Base-by-base conservation (phyloP, 1,139 yeast genomes). In the Fermentozyma sake region DNA sequence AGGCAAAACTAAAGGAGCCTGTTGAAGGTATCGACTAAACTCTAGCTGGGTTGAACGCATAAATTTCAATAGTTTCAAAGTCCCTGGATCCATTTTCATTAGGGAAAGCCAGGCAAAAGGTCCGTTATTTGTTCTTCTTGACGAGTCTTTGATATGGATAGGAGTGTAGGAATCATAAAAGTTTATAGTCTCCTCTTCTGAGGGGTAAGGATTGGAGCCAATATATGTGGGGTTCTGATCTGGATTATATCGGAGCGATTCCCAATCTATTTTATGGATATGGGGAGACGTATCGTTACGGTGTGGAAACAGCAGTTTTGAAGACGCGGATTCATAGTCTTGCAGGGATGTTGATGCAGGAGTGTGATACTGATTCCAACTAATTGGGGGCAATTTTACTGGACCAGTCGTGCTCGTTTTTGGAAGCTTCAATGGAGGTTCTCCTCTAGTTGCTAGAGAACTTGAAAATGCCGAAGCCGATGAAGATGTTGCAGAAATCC, bases 91-190 rank as follows among this genome's bases (percentile, higher is more conserved):
- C 24, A 42, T 31, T 23, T 40, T 33, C 36, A 44, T 36, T 9
- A 68, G 37, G 0, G 72, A 50, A 5, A 64, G 38, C 61, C 72
- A 61, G 1, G 72, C 48, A 28, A 64, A 55, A 6, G 51, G 44
- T 5, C 46, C 39, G 8, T 41, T 35, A 16, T 44, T 44, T 48
- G 29, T 30, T 37, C 38, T 23, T 30, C 35, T 33, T 14, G 40
- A 43, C 6, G 41, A 41, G n/a, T 40, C 48, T 27, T 48, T 51
- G 13, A 42, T 30, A 27, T 34, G 60, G 4, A 49, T 33, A 2
- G 51, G 58, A n/a, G 50, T 32, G 31, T 46, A 45, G 7, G 46
- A 46, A 12, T 44, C 44, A 27, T 40, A 48, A 14, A 55, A 38
- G 16, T 48, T 44, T 34, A 50, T 42, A 3, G 36, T 35, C 7